phyloP scores from a whole-genome alignment of 75 land plant genomes.

The Picea glauca region DNA sequence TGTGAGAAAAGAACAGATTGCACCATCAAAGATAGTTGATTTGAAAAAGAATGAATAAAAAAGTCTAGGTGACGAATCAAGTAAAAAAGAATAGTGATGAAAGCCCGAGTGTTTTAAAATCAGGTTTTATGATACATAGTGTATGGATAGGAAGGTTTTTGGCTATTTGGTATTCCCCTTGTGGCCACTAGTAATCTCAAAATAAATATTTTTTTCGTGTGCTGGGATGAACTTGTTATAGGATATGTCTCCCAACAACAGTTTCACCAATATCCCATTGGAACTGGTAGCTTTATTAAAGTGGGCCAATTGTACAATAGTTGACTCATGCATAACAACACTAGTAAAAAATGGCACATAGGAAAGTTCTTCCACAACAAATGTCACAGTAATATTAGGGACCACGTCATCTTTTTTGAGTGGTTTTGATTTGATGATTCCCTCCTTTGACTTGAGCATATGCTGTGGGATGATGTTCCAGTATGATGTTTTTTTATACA shows the following conservation, averaged over 20 bases:
- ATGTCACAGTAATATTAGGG: background rate
- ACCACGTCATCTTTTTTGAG: background rate
- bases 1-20: background rate
- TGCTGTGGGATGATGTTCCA: background rate
- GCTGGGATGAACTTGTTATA: background rate
- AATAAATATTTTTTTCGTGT: background rate
- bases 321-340: background rate
- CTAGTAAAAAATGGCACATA: background rate
- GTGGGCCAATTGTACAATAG: background rate
- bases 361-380: background rate
- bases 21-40: background rate
- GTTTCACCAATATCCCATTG: background rate
- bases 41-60: background rate
- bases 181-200: background rate
- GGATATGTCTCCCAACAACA: background rate
- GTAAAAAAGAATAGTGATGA: background rate
- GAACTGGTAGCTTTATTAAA: background rate
- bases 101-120: slow-evolving; percentile 7
- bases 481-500: background rate
- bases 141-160: background rate
- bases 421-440: slow-evolving; percentile 4
- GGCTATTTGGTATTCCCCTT: background rate
- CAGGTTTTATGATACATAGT: background rate
- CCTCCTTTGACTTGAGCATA: no score
- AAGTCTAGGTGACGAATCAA: background rate